A percentile compares a stretch with the other conserved stretches of the same genome.
phyloP scores from a whole-genome alignment of 2,329 filamentous ascomycete genomes.

The Penicillium aurantiogriseum region DNA sequence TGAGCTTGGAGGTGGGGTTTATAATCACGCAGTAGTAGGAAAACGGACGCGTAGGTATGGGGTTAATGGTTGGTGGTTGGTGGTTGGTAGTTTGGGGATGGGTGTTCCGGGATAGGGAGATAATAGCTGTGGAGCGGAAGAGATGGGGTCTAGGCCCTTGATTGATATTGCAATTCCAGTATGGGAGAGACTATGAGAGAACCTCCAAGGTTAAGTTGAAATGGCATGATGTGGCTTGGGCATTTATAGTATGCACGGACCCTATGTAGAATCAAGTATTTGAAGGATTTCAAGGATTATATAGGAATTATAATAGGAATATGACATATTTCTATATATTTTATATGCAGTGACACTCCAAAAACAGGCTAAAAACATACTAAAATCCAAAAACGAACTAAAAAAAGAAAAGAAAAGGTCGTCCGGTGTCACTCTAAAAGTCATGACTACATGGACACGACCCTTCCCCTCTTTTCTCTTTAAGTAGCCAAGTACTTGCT shows the following conservation, averaged over 20 bases:
- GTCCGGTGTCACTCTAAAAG: conserved; percentile 5
- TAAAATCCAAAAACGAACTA: neutral
- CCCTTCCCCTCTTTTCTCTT: conserved; percentile 11
- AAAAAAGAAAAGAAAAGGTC: neutral
- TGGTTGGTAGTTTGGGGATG: neutral
- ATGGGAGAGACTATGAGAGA: neutral
- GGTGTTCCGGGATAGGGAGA: neutral
- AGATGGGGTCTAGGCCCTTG: neutral
- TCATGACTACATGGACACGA: conserved; percentile 9
- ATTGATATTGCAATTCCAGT: neutral
- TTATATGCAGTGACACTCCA: neutral
- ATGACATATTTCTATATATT: neutral
- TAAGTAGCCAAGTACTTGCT: conserved; percentile 3
- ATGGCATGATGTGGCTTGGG: neutral
- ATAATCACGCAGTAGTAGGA: neutral
- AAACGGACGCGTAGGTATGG: neutral
- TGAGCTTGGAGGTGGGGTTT: neutral
- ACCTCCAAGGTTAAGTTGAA: neutral
- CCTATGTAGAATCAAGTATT: neutral
- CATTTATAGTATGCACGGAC: neutral
- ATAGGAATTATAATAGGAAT: neutral
- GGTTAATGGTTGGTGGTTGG: neutral
- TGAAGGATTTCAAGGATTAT: too few relatives aligned
- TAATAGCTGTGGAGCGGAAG: neutral
- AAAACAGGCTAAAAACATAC: neutral